Percentiles rank a stretch among this genome's conserved stretches.
Conservation (phyloP, 768 basidiomycete genomes). For the Lactifluus piperatus region DNA sequence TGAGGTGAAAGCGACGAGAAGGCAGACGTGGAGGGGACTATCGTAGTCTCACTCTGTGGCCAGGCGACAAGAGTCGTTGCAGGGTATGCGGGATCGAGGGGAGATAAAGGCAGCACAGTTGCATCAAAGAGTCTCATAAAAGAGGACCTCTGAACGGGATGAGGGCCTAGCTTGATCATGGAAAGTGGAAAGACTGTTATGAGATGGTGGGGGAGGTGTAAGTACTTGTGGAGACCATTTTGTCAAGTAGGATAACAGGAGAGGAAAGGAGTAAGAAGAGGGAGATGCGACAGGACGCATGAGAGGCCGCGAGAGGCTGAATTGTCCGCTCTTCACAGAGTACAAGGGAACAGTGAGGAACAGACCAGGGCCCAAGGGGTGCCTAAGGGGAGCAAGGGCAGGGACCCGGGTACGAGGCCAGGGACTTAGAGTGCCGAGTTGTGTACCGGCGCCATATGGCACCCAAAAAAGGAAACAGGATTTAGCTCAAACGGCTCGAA, state of each 20-base stretch:
- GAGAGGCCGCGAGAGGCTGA: no score
- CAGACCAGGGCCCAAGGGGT: no score
- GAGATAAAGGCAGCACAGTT: conserved; percentile 30
- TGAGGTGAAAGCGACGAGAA: conserved; percentile 18
- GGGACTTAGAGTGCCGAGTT: no score
- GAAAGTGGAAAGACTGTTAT: conserved; percentile 19
- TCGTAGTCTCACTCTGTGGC: conserved; percentile 21
- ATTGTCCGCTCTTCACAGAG: no score
- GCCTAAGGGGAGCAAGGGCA: no score
- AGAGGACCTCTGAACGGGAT: conserved; percentile 45
- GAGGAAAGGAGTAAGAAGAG: conserved; percentile 17
- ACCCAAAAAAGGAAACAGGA: no score
- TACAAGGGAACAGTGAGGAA: no score
- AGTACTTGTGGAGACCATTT: conserved; percentile 30
- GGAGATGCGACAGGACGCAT: no score
- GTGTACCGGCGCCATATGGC: no score
- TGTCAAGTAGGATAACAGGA: conserved; percentile 30
- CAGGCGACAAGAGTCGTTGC: conserved; percentile 8
- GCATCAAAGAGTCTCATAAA: conserved; percentile 45
- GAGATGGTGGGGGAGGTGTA: conserved; percentile 19
- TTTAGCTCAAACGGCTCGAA: no score
- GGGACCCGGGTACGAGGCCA: no score
- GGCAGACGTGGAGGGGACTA: conserved; percentile 25
- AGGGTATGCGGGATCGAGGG: conserved; percentile 20
- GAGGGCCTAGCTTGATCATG: conserved; percentile 30